phyloP scores from a whole-genome alignment of 163 green algal genomes.

The Volvox carteri region DNA sequence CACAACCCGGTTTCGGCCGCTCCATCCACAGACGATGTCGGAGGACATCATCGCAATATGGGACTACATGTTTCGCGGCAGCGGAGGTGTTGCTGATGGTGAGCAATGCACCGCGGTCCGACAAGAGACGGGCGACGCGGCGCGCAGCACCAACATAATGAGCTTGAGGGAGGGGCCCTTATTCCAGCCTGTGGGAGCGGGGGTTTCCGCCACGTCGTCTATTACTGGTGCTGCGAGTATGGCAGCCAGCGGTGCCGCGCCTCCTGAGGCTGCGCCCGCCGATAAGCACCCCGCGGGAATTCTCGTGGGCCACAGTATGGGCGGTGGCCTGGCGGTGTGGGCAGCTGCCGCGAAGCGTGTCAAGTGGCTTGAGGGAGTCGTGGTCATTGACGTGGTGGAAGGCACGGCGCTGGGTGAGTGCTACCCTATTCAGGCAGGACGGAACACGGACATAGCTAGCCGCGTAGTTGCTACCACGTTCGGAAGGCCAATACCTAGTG shows the following conservation, averaged over 20 bases:
- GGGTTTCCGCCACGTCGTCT: too few relatives aligned
- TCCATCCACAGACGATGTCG: constrained; percentile 59
- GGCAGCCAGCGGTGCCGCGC: too few relatives aligned
- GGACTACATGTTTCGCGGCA: constrained; percentile 66
- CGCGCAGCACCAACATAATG: not conserved
- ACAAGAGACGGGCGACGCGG: not conserved
- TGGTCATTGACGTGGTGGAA: constrained; percentile 97
- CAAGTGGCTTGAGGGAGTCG: constrained; percentile 78
- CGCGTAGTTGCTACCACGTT: too few relatives aligned
- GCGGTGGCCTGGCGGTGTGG: constrained; percentile 87
- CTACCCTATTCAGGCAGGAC: too few relatives aligned
- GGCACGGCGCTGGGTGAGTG: constrained; percentile 86
- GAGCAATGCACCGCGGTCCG: not conserved
- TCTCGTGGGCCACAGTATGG: constrained; percentile 94
- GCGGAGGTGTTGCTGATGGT: not conserved
- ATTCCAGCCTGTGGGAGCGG: too few relatives aligned
- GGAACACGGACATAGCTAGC: too few relatives aligned
- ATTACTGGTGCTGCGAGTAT: too few relatives aligned
- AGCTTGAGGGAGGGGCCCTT: not conserved
- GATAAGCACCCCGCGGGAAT: constrained; percentile 69
- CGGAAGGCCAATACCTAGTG: too few relatives aligned
- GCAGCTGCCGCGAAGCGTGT: constrained; percentile 74
- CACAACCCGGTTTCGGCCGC: too few relatives aligned
- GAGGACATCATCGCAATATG: constrained; percentile 79
- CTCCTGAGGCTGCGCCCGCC: not conserved